Percentiles rank a stretch among this genome's conserved stretches.
phyloP scores from a whole-genome alignment of 2,329 filamentous ascomycete species.

The Torrubiella hemipterigena region DNA sequence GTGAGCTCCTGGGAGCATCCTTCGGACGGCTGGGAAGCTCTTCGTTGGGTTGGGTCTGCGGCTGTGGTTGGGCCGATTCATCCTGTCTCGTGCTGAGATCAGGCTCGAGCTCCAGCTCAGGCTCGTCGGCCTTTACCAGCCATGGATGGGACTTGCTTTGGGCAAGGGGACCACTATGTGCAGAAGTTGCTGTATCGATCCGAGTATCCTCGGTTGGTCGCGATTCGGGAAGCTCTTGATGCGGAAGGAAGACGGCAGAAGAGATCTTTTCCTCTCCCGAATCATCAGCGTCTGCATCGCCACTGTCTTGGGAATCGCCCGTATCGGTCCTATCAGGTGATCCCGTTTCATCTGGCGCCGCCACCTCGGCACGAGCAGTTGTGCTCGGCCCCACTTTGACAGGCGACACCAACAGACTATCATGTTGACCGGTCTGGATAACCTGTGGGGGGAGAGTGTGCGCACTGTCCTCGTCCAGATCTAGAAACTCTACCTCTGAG shows the following conservation, averaged over 20 bases:
- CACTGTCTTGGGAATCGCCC: slow-evolving; percentile 24
- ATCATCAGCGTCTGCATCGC: slow-evolving; percentile 35
- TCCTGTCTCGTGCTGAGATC: slow-evolving; percentile 12
- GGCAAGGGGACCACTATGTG: slow-evolving; percentile 30
- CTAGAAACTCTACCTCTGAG: not conserved
- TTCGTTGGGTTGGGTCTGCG: slow-evolving; percentile 4
- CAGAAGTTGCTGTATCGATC: slow-evolving; percentile 20
- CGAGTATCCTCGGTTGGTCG: slow-evolving; percentile 16
- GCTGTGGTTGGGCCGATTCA: slow-evolving; percentile 3
- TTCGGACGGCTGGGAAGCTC: slow-evolving; percentile 1
- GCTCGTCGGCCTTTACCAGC: slow-evolving; percentile 47
- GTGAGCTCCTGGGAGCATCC: slow-evolving; percentile 21
- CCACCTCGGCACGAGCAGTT: not conserved
- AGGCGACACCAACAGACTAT: slow-evolving; percentile 3
- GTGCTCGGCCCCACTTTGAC: slow-evolving; percentile 4
- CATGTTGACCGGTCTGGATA: too few relatives aligned
- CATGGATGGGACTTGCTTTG: slow-evolving; percentile 32
- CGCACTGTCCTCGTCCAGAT: not conserved
- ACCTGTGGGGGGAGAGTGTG: too few relatives aligned
- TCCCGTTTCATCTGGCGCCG: slow-evolving; percentile 7
- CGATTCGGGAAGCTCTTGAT: slow-evolving; percentile 42
- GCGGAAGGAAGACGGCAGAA: slow-evolving; percentile 73
- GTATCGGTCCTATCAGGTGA: slow-evolving; percentile 26
- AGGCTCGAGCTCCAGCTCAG: slow-evolving; percentile 20
- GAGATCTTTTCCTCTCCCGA: slow-evolving; percentile 78